Conservation (phyloP, 441 rosid species). For the Kokia cookei region DNA sequence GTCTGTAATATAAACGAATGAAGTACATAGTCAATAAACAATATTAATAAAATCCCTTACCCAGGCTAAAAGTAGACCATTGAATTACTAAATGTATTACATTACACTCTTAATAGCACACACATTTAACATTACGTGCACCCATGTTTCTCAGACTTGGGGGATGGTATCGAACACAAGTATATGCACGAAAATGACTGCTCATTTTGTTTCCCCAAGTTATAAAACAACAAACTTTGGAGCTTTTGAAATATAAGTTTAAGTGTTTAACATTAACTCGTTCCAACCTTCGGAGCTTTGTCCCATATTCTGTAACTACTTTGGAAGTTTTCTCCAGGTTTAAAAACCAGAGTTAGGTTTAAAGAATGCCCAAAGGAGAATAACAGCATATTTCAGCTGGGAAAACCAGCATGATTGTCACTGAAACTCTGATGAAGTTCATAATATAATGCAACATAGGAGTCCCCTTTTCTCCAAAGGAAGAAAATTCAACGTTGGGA, state of each 20-base stretch:
- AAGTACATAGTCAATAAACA: not conserved
- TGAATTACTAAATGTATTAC: not conserved
- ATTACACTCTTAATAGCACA: too few species aligned
- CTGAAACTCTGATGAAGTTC: not conserved
- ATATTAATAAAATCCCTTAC: not conserved
- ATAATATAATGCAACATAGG: not conserved
- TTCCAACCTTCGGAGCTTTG: not conserved
- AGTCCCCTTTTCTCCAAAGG: not conserved
- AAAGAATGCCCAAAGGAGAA: not conserved
- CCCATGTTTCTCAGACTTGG: not conserved
- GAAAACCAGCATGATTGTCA: not conserved
- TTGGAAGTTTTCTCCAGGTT: not conserved
- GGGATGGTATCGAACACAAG: not conserved
- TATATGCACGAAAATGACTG: not conserved
- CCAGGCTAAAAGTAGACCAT: not conserved
- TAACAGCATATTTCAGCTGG: not conserved
- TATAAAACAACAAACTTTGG: not conserved
- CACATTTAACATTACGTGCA: not conserved
- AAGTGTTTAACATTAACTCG: not conserved
- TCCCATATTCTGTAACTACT: not conserved
- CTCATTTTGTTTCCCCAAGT: not conserved
- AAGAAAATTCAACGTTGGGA: not conserved
- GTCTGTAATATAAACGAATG: not conserved
- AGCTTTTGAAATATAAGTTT: not conserved
- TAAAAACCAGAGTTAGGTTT: not conserved